These are phyloP conservation scores for Acacia melanoxylon DNA, from an alignment of 306 rosid species.

Conservation along the genomic window DNA sequence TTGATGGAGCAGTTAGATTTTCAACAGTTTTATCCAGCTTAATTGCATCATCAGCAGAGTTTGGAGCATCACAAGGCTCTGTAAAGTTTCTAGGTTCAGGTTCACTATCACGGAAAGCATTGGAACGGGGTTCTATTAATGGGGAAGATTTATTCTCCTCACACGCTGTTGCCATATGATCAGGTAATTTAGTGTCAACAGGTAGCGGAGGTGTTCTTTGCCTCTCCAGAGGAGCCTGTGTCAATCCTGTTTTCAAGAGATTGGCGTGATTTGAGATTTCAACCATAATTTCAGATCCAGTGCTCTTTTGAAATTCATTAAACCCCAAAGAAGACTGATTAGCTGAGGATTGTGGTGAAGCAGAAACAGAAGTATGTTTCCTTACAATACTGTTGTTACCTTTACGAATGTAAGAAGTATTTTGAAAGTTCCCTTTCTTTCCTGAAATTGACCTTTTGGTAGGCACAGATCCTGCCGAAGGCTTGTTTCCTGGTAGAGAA, in stretches of 20 bases:
- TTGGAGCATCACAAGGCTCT: not conserved
- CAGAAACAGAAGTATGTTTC: conserved; percentile 56
- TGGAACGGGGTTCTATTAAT: conserved; percentile 42
- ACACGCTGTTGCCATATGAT: not conserved
- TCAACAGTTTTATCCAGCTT: conserved; percentile 34
- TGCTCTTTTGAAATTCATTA: conserved; percentile 46
- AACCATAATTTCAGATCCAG: conserved; percentile 45
- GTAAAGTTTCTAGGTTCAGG: conserved; percentile 25
- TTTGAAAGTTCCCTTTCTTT: conserved; percentile 49
- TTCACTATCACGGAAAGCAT: conserved; percentile 44
- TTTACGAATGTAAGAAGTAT: conserved; percentile 83
- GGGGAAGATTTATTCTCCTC: conserved; percentile 45
- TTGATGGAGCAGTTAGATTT: conserved; percentile 41
- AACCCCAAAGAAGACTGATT: conserved; percentile 44
- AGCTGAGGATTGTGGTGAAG: conserved; percentile 43
- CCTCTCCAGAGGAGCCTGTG: conserved; percentile 43
- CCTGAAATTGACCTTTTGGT: conserved; percentile 50
- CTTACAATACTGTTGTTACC: conserved; percentile 85
- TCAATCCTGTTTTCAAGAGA: conserved; percentile 37
- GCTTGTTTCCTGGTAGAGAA: conserved; percentile 34
- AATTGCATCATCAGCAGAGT: conserved; percentile 10
- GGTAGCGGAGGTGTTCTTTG: conserved; percentile 43
- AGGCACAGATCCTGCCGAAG: conserved; percentile 42
- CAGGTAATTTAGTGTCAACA: conserved; percentile 30
- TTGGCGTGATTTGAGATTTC: conserved; percentile 38